Evolutionary conservation across 345 rosid species (phyloP), one percentile per base, ranked within the genome.

Genomic region (Microthlaspi erraticum): DNA sequence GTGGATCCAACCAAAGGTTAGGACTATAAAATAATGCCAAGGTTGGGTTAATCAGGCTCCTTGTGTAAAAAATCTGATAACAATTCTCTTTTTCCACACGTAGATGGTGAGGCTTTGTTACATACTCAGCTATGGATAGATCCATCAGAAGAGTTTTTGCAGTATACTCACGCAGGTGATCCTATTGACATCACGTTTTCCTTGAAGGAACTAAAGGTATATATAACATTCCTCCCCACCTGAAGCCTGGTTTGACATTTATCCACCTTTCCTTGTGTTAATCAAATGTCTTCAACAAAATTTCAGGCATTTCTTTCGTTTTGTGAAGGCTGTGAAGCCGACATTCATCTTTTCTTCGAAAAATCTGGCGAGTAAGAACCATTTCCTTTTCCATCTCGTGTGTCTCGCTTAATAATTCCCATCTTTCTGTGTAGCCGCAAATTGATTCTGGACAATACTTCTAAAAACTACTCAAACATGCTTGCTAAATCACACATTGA

Each of bases 61-160:
- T 12, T 34, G 18, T 37, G 38, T 60, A 51, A 26, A 55, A 55
- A 10, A 45, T 54, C 68, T 52, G 41, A 58, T 82, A 54, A 75
- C 45, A 56, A 14, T 77, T 76, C 42, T 32, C 11, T 17, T 56
- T 56, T 57, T 42, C 74, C 37, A 53, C 68, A 34, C 66, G 81
- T 87, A 94, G 96, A 94, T 34, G 89, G 83, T 39, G 96, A 88
- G 74, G 81, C 91, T 39, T 80, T 85, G 37, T 75, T 94, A 41
- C 89, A 94, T 80, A 87, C 96, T 70, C 97, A 89, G 77, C 84
- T 91, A 38, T 91, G 98, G 99, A 91, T 94, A 71, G 99, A 94
- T 83, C 98, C 99, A 53, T 74, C 78, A 1, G 96, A 91, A 79
- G 99, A 91, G 77, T 94, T 91, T 88, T 79, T 88, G 71, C 94